Evolutionary conservation across 2,329 filamentous ascomycete species (phyloP).

Genomic region (Phaeosphaeriaceae sp.): DNA sequence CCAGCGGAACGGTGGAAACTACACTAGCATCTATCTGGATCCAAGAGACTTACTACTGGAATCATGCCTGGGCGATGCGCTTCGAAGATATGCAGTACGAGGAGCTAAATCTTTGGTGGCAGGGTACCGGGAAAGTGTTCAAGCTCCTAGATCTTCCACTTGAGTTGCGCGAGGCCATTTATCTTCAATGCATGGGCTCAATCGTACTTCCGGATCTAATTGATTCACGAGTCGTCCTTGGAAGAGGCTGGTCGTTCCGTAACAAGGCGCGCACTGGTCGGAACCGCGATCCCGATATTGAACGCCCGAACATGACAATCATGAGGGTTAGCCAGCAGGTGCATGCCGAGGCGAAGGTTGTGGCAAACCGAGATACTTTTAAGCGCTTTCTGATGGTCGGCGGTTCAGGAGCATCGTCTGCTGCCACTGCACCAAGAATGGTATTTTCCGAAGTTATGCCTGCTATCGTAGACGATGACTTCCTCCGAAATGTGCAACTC

Average conservation of each 20-base stretch:
- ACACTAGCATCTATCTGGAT: constrained; percentile 13
- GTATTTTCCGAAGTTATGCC: no score
- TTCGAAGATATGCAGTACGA: constrained; percentile 13
- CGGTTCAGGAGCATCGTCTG: no score
- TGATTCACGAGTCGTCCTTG: constrained; percentile 4
- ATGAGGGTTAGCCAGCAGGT: constrained; percentile 15
- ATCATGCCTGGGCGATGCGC: constrained; percentile 9
- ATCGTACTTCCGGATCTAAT: constrained; percentile 12
- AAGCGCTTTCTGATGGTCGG: constrained; percentile 12
- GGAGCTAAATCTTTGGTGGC: constrained; percentile 23
- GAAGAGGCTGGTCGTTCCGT: constrained; percentile 4
- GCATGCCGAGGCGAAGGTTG: constrained; percentile 1
- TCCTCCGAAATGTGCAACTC: constrained; percentile 17
- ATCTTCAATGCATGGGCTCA: constrained; percentile 15
- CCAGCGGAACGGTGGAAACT: neutral
- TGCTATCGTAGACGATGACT: neutral
- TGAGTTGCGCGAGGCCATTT: constrained; percentile 19
- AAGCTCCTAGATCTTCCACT: constrained; percentile 15
- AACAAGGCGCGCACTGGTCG: neutral
- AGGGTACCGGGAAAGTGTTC: constrained; percentile 15
- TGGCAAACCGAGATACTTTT: constrained; percentile 2
- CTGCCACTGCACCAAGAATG: no score
- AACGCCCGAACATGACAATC: constrained; percentile 14
- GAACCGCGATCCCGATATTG: constrained; percentile 16
- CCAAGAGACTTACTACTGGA: constrained; percentile 11